Evolutionary conservation across 257 asterid species (phyloP).

Genomic region (Solanum bukasovii): DNA sequence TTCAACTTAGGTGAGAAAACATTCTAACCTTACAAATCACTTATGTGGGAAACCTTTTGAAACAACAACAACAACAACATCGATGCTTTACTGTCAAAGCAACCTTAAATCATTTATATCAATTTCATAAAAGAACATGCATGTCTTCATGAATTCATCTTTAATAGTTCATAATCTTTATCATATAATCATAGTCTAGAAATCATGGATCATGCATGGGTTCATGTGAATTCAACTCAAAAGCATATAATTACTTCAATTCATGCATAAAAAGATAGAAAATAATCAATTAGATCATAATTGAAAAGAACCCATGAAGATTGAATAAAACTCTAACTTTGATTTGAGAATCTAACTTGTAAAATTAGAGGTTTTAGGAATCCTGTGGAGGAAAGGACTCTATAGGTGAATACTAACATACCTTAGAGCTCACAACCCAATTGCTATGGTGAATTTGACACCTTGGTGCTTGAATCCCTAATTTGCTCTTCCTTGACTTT

Average conservation of each 20-base stretch:
- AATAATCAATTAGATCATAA: not conserved
- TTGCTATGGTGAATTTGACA: not conserved
- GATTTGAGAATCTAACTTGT: not conserved
- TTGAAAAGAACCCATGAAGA: not conserved
- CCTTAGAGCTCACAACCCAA: not conserved
- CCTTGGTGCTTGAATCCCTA: not conserved
- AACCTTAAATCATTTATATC: not conserved
- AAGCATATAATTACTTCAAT: too few relatives aligned
- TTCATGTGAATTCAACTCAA: not conserved
- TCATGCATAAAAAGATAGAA: not conserved
- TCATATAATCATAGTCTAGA: not conserved
- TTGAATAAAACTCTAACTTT: not conserved
- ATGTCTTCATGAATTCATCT: not conserved
- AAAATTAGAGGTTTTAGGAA: not conserved
- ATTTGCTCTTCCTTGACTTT: not conserved
- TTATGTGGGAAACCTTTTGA: not conserved
- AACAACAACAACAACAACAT: not conserved
- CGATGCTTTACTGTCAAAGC: not conserved
- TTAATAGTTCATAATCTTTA: not conserved
- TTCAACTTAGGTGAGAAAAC: not conserved
- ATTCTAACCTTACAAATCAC: not conserved
- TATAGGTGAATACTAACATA: not conserved
- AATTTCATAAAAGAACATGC: too few relatives aligned
- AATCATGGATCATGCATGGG: not conserved
- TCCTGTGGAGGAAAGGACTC: not conserved